Evolutionary conservation across 768 basidiomycete species (phyloP).

Genomic region (Hypholoma fasciculare): DNA sequence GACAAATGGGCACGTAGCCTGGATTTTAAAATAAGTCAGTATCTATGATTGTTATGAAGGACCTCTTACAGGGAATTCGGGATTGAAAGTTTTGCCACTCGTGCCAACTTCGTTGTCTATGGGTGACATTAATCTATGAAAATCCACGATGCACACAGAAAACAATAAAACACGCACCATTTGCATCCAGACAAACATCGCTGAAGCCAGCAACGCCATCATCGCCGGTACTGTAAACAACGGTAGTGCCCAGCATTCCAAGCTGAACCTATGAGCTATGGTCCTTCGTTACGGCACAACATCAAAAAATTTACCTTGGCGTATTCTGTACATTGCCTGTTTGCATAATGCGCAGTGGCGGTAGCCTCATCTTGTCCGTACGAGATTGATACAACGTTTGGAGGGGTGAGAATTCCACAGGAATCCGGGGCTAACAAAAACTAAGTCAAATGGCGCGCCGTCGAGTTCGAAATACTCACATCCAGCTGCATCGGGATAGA

Average conservation of each 20-base stretch:
- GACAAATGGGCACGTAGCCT: conserved; percentile 48
- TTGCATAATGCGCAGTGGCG: conserved; percentile 29
- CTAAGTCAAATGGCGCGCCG: background rate
- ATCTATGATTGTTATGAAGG: background rate
- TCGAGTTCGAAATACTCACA: conserved; percentile 5
- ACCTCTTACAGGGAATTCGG: conserved; percentile 22
- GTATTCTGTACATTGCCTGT: conserved; percentile 36
- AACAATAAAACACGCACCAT: conserved; percentile 28
- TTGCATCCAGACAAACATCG: conserved; percentile 38
- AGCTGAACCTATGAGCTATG: conserved; percentile 23
- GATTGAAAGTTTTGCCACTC: conserved; percentile 22
- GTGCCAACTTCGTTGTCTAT: conserved; percentile 22
- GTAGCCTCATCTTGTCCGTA: conserved; percentile 34
- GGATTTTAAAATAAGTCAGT: background rate
- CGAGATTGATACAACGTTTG: conserved; percentile 35
- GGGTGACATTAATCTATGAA: background rate
- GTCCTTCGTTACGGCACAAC: conserved; percentile 9
- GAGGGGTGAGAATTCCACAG: conserved; percentile 36
- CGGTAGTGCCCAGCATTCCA: conserved; percentile 35
- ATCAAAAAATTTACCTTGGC: conserved; percentile 20
- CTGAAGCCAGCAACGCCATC: conserved; percentile 37
- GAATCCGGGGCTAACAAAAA: conserved; percentile 29
- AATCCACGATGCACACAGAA: conserved; percentile 5
- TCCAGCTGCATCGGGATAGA: conserved; percentile 23
- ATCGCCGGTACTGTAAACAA: conserved; percentile 37